Percentiles rank a stretch among this genome's conserved stretches.
These are phyloP conservation scores for Lasiosphaeria ovina DNA, from an alignment of 495 filamentous ascomycete species.

Conservation along the genomic window DNA sequence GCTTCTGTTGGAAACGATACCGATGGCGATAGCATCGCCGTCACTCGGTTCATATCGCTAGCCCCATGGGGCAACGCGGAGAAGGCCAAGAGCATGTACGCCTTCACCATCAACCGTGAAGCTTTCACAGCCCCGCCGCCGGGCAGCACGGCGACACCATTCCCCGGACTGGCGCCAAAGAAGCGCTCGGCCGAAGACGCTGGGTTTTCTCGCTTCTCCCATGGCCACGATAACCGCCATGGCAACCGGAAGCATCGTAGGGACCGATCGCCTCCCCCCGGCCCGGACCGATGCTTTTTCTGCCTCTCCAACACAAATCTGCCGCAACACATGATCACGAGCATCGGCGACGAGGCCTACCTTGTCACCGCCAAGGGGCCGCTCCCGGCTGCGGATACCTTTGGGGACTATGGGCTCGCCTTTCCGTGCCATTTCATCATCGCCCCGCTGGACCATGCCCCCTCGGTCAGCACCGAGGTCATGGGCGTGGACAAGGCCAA, in stretches of 20 bases:
- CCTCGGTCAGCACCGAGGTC: slow-evolving; percentile 54
- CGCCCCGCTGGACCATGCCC: slow-evolving; percentile 73
- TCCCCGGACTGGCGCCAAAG: slow-evolving; percentile 27
- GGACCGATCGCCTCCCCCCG: slow-evolving; percentile 56
- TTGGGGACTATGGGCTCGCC: slow-evolving; percentile 54
- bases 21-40: slow-evolving; percentile 43
- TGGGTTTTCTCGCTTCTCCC: slow-evolving; percentile 66
- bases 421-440: slow-evolving; percentile 89
- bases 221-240: slow-evolving; percentile 49
- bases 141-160: slow-evolving; percentile 26
- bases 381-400: slow-evolving; percentile 65
- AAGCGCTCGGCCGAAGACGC: slow-evolving; percentile 62
- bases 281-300: slow-evolving; percentile 86
- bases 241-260: slow-evolving; percentile 43
- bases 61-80: slow-evolving; percentile 68
- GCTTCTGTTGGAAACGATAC: slow-evolving; percentile 18
- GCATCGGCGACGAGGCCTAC: slow-evolving; percentile 80
- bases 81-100: slow-evolving; percentile 86
- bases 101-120: slow-evolving; percentile 73
- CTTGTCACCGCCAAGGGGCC: slow-evolving; percentile 91
- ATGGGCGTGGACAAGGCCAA: slow-evolving; percentile 49
- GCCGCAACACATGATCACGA: slow-evolving; percentile 82
- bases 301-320: slow-evolving; percentile 82
- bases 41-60: slow-evolving; percentile 88
- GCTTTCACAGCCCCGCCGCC: slow-evolving; percentile 25